Conservation (phyloP, 106 monocot genomes). For the Cymbidium sinense region DNA sequence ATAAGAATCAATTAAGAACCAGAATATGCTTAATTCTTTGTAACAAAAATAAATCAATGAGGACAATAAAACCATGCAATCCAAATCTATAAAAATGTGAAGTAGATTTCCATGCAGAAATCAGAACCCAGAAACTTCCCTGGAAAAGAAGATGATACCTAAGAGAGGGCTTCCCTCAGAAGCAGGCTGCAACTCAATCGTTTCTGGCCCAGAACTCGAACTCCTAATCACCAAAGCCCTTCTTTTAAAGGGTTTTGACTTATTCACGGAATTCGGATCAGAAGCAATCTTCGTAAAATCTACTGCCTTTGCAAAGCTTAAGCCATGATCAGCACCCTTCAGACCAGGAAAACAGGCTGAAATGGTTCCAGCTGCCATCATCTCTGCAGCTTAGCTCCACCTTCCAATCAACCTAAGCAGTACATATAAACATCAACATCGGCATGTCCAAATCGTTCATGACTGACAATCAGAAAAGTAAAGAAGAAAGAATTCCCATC, state of each 20-base stretch:
- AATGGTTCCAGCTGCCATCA: conserved; percentile 46
- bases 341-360: conserved; percentile 46
- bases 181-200: conserved; percentile 56
- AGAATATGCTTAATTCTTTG: not conserved
- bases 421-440: not conserved
- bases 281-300: conserved; percentile 51
- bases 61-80: not conserved
- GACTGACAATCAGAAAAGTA: not conserved
- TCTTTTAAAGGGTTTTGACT: conserved; percentile 13
- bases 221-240: conserved; percentile 24
- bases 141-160: conserved; percentile 34
- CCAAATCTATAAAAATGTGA: not conserved
- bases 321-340: conserved; percentile 19
- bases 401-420: not conserved
- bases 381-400: not conserved
- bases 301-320: conserved; percentile 43
- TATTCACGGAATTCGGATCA: conserved; percentile 12
- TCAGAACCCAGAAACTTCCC: not conserved
- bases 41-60: not conserved
- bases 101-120: not conserved
- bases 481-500: not conserved
- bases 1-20: not conserved
- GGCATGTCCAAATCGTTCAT: not conserved
- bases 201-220: conserved; percentile 71
- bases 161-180: conserved; percentile 89